Conservation (phyloP, 2,329 filamentous ascomycete genomes). For the Shiraia sp. region DNA sequence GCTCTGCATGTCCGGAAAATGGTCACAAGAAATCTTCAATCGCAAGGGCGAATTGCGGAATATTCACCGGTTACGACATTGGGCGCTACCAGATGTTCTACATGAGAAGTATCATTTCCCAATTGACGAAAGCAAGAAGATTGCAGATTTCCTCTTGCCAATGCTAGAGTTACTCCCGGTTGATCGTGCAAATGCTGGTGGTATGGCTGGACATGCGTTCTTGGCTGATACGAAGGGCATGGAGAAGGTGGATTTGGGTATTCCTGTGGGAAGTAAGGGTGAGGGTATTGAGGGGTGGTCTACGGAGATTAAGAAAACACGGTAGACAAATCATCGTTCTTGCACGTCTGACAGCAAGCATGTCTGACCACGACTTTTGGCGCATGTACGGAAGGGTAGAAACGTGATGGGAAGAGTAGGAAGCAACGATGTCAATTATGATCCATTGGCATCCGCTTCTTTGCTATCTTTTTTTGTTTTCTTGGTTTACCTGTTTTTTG, state of each 20-base stretch:
- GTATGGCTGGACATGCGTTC: constrained; percentile 87
- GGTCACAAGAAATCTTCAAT: constrained; percentile 99
- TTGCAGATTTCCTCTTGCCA: constrained; percentile 81
- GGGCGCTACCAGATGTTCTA: constrained; percentile 90
- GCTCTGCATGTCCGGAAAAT: constrained; percentile 89
- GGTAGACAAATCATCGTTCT: too few relatives aligned
- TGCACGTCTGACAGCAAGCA: too few relatives aligned
- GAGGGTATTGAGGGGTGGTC: constrained; percentile 96
- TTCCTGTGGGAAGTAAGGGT: constrained; percentile 79
- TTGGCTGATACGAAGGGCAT: constrained; percentile 86
- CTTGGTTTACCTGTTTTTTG: too few relatives aligned
- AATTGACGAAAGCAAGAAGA: constrained; percentile 75
- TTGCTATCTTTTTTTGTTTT: too few relatives aligned
- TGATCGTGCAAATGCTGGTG: constrained; percentile 89
- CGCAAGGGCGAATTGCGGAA: constrained; percentile 95
- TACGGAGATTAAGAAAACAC: constrained; percentile 72
- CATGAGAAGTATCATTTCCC: constrained; percentile 97
- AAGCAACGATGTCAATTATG: too few relatives aligned
- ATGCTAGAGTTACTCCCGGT: constrained; percentile 91
- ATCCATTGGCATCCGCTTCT: too few relatives aligned
- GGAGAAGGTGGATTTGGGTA: constrained; percentile 74
- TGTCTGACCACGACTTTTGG: too few relatives aligned
- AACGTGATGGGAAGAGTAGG: too few relatives aligned
- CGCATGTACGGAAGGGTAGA: too few relatives aligned
- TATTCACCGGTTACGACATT: constrained; percentile 93